Conservation (phyloP, 371 early-diverging fungal species). For the Mucor circinelloides region DNA sequence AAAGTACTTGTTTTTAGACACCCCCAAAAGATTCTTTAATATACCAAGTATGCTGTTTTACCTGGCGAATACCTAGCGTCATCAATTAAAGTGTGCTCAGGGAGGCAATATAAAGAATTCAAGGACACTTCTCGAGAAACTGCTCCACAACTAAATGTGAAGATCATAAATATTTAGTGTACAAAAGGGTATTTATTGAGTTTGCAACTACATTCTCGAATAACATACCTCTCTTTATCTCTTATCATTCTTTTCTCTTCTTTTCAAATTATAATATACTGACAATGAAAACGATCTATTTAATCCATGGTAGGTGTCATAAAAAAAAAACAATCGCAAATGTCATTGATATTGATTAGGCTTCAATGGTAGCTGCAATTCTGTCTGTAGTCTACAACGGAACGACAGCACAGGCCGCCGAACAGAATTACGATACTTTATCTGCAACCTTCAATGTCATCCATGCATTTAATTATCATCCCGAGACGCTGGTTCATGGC, state of each 20-base stretch:
- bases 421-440: neutral
- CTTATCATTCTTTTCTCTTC: too few relatives aligned
- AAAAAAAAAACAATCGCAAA: neutral
- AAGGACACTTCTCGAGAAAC: neutral
- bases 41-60: too few relatives aligned
- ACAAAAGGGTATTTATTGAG: neutral
- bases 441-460: neutral
- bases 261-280: neutral
- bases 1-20: too few relatives aligned
- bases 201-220: neutral
- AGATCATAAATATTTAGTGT: neutral
- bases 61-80: too few relatives aligned
- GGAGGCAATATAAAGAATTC: neutral
- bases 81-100: neutral
- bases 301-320: neutral
- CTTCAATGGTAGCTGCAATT: neutral
- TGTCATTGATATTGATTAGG: neutral
- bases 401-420: neutral
- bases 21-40: too few relatives aligned
- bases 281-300: neutral
- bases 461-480: neutral
- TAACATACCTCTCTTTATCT: neutral
- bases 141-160: neutral
- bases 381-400: neutral
- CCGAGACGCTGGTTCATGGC: neutral